Percentiles rank a stretch among this genome's conserved stretches.
phyloP scores from a whole-genome alignment of 2,329 filamentous ascomycete genomes.

The Cryphonectria naterciae region DNA sequence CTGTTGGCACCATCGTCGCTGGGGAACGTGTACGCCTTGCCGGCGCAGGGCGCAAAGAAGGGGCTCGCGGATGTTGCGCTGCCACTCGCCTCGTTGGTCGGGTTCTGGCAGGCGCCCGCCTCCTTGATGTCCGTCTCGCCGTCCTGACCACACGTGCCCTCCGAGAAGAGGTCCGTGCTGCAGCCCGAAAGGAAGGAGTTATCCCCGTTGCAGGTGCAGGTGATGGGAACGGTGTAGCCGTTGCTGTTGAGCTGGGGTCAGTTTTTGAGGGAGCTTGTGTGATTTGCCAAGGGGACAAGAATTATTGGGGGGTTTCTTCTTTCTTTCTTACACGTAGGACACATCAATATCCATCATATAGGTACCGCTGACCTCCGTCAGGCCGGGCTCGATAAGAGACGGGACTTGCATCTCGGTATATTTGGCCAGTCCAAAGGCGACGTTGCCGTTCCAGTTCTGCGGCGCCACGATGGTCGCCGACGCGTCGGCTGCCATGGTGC shows the following conservation, averaged over 20 bases:
- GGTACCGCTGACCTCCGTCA: conserved; percentile 15
- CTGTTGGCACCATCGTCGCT: conserved; percentile 23
- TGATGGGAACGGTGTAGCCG: conserved; percentile 27
- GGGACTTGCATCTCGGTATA: conserved; percentile 9
- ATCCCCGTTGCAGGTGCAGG: conserved; percentile 25
- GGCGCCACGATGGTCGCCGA: conserved; percentile 24
- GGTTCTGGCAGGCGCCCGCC: conserved; percentile 24
- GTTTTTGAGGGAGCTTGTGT: neutral
- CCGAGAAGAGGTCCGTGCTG: conserved; percentile 23
- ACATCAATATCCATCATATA: conserved; percentile 26
- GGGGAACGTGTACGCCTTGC: conserved; percentile 27
- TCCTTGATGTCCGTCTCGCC: conserved; percentile 7
- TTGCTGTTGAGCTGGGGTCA: conserved; percentile 11
- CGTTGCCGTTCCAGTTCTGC: conserved; percentile 25
- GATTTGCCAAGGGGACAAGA: neutral
- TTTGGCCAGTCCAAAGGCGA: conserved; percentile 19
- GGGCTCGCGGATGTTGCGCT: conserved; percentile 7
- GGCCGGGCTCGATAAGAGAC: conserved; percentile 20
- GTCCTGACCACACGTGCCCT: conserved; percentile 11
- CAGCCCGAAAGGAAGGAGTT: conserved; percentile 24
- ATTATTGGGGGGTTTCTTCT: too few relatives aligned
- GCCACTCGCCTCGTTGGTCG: conserved; percentile 14
- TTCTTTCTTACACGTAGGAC: conserved; percentile 24
- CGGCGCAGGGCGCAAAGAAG: conserved; percentile 25
- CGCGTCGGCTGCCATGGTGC: conserved; percentile 7